These are phyloP conservation scores for Mortierella alpina DNA, from an alignment of 192 early-diverging fungal genomes.

Conservation along the genomic window DNA sequence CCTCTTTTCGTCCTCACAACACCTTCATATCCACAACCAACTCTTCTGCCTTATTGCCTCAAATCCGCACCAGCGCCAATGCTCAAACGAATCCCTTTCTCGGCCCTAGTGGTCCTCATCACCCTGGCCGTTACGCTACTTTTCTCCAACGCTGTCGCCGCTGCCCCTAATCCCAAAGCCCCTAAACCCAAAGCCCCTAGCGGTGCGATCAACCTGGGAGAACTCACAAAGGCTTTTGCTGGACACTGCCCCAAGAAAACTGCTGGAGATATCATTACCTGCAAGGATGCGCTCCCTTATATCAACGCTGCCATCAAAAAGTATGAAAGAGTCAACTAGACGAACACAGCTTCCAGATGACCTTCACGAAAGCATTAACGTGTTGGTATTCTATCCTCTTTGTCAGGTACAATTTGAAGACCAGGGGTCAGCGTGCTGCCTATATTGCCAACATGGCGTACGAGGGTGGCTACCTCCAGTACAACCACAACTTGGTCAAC, in stretches of 20 bases:
- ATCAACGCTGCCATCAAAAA: conserved; percentile 53
- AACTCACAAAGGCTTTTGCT: conserved; percentile 49
- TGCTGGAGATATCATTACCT: conserved; percentile 33
- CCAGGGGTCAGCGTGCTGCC: conserved; percentile 44
- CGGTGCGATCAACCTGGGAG: conserved; percentile 13
- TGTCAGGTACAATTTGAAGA: conserved; percentile 29
- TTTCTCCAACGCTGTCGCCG: conserved; percentile 7
- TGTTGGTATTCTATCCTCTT: neutral
- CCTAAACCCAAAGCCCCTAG: conserved; percentile 17
- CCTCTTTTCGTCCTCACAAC: neutral
- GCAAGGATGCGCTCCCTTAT: conserved; percentile 51
- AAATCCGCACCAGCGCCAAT: conserved; percentile 1
- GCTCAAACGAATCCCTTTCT: conserved; percentile 7
- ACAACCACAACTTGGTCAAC: conserved; percentile 35
- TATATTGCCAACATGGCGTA: conserved; percentile 51
- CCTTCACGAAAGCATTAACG: neutral
- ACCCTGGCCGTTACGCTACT: conserved; percentile 24
- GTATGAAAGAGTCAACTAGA: neutral
- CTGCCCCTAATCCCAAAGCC: conserved; percentile 21
- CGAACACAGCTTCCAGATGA: neutral
- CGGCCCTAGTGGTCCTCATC: conserved; percentile 24
- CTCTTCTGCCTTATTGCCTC: neutral
- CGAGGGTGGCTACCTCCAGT: conserved; percentile 42
- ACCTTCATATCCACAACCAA: neutral
- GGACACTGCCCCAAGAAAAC: conserved; percentile 40